A percentile compares a stretch with the other conserved stretches of the same genome.
Evolutionary conservation across 345 rosid genomes (phyloP).

Genomic region (Psidium friedrichsthalianum): DNA sequence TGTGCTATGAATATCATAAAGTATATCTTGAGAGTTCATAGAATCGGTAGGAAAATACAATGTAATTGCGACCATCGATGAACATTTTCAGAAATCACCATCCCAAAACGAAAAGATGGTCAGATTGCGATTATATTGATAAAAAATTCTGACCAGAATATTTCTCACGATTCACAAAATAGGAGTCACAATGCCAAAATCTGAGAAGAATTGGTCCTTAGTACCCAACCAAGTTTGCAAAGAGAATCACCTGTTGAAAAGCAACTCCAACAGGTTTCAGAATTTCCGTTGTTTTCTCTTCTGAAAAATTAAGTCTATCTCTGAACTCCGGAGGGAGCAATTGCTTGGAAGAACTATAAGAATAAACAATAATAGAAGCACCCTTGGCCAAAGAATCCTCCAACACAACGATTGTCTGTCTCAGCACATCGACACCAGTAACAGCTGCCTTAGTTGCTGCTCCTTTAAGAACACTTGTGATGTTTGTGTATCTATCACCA

Average conservation of each 20-base stretch:
- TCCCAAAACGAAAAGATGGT: not conserved
- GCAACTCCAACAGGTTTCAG: slow-evolving; percentile 51
- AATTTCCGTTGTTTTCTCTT: slow-evolving; percentile 43
- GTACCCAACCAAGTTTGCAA: not conserved
- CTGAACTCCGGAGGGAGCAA: slow-evolving; percentile 62
- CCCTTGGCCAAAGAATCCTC: slow-evolving; percentile 62
- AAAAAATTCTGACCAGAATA: not conserved
- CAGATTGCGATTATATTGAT: not conserved
- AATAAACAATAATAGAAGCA: slow-evolving; percentile 49
- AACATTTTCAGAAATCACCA: not conserved
- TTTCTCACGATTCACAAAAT: not conserved
- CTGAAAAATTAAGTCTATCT: slow-evolving; percentile 47
- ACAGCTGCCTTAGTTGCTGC: slow-evolving; percentile 41
- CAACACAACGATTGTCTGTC: slow-evolving; percentile 43
- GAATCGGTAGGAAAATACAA: not conserved
- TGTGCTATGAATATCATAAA: not conserved
- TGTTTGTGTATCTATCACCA: slow-evolving; percentile 28
- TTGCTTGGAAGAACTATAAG: slow-evolving; percentile 63
- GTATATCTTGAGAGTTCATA: not conserved
- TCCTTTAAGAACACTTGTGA: slow-evolving; percentile 48
- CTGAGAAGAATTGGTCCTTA: not conserved
- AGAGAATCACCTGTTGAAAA: slow-evolving; percentile 50
- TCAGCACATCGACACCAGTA: slow-evolving; percentile 49
- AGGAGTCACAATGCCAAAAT: not conserved
- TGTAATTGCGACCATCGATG: not conserved